Evolutionary conservation across 106 monocot genomes (phyloP).

Genomic region (Dioscorea alata): DNA sequence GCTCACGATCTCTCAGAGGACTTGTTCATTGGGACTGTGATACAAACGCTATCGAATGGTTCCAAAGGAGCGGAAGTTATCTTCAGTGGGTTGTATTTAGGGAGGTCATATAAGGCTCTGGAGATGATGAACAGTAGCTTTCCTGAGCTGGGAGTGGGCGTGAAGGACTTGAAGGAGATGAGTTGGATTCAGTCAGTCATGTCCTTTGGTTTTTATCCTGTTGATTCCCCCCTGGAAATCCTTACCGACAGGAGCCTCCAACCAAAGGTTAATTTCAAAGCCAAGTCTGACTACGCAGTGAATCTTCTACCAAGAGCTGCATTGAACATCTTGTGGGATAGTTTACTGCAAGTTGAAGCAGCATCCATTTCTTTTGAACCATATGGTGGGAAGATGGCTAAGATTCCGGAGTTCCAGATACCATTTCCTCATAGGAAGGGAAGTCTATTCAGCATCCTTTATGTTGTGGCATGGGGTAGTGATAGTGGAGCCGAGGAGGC

Average conservation of each 20-base stretch:
- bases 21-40: conserved; percentile 2
- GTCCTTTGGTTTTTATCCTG: background rate
- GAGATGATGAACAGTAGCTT: conserved; percentile 8
- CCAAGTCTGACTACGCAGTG: conserved; percentile 28
- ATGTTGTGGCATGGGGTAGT: conserved; percentile 4
- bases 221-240: background rate
- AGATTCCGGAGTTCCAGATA: conserved; percentile 1
- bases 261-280: conserved; percentile 7
- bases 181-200: conserved; percentile 28
- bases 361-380: background rate
- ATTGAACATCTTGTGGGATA: conserved; percentile 16
- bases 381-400: conserved; percentile 7
- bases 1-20: conserved; percentile 6
- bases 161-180: conserved; percentile 24
- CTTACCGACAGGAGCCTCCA: conserved; percentile 5
- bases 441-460: conserved; percentile 10
- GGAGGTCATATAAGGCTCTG: conserved; percentile 6
- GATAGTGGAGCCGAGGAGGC: background rate
- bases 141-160: conserved; percentile 16
- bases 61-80: background rate
- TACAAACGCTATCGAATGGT: background rate
- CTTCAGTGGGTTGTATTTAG: conserved; percentile 22
- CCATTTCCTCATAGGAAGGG: conserved; percentile 2
- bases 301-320: conserved; percentile 7
- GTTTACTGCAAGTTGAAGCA: background rate